Conservation (phyloP, 176 grass and related monocot species). For the Rhipidocladum racemiflorum region DNA sequence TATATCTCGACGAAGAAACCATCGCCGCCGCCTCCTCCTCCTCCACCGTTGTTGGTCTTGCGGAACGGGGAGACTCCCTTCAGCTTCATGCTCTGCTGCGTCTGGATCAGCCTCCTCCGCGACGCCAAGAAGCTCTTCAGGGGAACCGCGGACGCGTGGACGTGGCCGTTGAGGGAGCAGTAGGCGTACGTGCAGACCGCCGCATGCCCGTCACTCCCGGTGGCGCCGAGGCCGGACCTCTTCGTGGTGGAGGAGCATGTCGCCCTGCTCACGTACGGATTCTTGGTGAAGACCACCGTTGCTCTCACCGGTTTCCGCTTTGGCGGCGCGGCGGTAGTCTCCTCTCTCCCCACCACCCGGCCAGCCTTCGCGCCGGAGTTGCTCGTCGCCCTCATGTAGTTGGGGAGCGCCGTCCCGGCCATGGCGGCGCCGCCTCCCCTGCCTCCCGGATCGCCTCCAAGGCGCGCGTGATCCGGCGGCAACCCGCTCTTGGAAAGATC, state of each 20-base stretch:
- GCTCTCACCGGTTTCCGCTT: slow-evolving; percentile 34
- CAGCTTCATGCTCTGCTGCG: slow-evolving; percentile 76
- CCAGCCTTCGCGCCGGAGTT: slow-evolving; percentile 56
- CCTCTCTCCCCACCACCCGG: slow-evolving; percentile 16
- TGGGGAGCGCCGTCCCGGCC: slow-evolving; percentile 32
- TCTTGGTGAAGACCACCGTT: slow-evolving; percentile 19
- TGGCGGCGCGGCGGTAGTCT: slow-evolving; percentile 17
- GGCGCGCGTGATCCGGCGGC: background rate
- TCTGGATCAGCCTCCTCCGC: slow-evolving; percentile 67
- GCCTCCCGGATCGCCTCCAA: background rate
- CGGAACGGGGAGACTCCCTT: slow-evolving; percentile 64
- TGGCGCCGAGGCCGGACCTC: slow-evolving; percentile 21
- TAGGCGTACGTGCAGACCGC: slow-evolving; percentile 62
- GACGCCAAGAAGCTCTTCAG: slow-evolving; percentile 58
- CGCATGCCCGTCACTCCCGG: slow-evolving; percentile 28
- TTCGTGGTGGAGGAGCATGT: slow-evolving; percentile 73
- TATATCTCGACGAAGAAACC: slow-evolving; percentile 58
- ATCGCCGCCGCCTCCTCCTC: slow-evolving; percentile 18
- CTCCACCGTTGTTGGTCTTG: background rate
- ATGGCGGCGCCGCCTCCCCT: slow-evolving; percentile 24
- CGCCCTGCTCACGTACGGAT: slow-evolving; percentile 37
- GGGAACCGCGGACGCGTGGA: slow-evolving; percentile 35
- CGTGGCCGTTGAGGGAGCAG: slow-evolving; percentile 80
- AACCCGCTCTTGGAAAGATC: background rate
- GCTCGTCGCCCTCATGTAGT: slow-evolving; percentile 77